Evolutionary conservation across 768 basidiomycete genomes (phyloP), one percentile per base, ranked within the genome.

Genomic region (Termitomyces sp.): DNA sequence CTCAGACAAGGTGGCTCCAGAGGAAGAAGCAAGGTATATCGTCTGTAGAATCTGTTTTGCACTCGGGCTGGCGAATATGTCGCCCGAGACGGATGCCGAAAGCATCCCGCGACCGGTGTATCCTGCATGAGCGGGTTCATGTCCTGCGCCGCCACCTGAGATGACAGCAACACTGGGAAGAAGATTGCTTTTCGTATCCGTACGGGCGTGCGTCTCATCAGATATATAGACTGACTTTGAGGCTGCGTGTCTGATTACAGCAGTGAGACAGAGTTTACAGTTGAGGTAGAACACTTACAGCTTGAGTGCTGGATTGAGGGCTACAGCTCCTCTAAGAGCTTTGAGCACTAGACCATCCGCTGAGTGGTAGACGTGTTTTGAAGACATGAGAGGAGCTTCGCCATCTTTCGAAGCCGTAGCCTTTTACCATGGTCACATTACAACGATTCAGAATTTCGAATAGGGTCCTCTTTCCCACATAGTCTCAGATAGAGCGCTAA

Each of bases 41-140:
- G 79, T 77, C 12, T 72, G 71, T 20, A 79, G 57, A 47, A 86
- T 79, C 66, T 85, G 83, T 48, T 77, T 77, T n/a, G 83, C 81
- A 61, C 81, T 84, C 0, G 84, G 86, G 46, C 79, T 82, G 10
- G 85, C 83, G 63, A 86, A 86, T 20, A 84, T 79, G 50, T 86
- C 83, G 2, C 84, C 85, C n/a, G 79, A 80, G 7, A 85, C 81
- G 5, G 79, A 79, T 1, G 82, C 83, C 10, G 74, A 64, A 26
- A 86, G 76, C 72, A 85, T 80, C 18, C 84, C 83, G n/a, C 68
- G 62, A 5, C 84, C 85, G 6, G 82, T 82, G 61, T 84, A 84
- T 0, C 76, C 79, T 4, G 79, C 79, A 62, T 83, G 81, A 0
- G 83, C 82, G 3, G 85, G 84, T 65, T 86, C 84, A 61, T 86